These are phyloP conservation scores for Auricularia auricula-judae DNA, from an alignment of 768 basidiomycete species.

Conservation along the genomic window DNA sequence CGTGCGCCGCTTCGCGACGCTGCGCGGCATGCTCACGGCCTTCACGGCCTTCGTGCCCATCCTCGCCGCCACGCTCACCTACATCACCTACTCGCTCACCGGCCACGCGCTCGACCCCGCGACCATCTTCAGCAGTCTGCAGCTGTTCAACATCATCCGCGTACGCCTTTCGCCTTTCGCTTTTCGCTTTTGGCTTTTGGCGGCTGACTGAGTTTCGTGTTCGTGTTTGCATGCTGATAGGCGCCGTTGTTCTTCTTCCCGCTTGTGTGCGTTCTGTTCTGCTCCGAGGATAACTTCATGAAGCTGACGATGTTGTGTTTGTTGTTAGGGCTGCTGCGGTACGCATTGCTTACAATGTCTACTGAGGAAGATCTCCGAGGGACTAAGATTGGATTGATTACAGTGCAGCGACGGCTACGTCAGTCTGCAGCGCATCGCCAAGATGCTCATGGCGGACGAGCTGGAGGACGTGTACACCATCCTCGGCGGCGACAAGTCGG, in stretches of 20 bases:
- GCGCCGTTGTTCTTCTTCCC: no score
- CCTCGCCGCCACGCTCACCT: constrained; percentile 37
- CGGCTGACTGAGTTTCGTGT: no score
- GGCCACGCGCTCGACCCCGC: constrained; percentile 45
- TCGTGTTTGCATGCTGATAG: no score
- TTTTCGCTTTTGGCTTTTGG: constrained; percentile 29
- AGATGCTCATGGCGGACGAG: constrained; percentile 45
- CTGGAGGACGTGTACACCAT: constrained; percentile 35
- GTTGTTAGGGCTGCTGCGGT: no score
- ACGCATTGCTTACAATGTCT: constrained; percentile 9
- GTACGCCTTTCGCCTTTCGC: constrained; percentile 41
- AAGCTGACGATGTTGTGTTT: no score
- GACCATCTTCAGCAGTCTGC: constrained; percentile 44
- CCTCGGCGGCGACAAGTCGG: not conserved
- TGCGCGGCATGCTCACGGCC: constrained; percentile 26
- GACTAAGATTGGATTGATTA: not conserved
- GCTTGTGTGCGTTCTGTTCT: no score
- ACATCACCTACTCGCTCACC: constrained; percentile 51
- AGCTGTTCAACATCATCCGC: constrained; percentile 54
- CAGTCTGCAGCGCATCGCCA: constrained; percentile 36
- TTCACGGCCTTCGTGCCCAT: constrained; percentile 41
- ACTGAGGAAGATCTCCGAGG: no score
- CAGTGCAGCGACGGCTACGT: constrained; percentile 37
- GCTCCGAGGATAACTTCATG: no score
- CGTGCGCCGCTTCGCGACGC: constrained; percentile 8